Base-by-base conservation (phyloP, 352 stramenopile species). In the Pythium phragmitis region DNA sequence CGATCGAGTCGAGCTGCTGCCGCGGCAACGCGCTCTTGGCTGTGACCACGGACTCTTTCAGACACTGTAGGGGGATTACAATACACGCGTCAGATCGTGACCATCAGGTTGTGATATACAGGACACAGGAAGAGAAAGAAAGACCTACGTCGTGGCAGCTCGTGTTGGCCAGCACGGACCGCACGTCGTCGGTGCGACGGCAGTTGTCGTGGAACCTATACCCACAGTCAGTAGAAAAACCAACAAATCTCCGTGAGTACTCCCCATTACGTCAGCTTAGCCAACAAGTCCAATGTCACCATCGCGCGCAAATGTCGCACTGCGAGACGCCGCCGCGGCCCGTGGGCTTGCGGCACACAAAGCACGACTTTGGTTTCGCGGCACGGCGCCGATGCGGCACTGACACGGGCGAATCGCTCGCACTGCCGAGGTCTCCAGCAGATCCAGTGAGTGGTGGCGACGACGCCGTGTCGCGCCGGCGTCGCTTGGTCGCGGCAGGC, bases 301-400 rank as follows among this genome's bases (percentile, higher is more conserved):
- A 74, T 68, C 83, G 65, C 23, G 74, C 74, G 71, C 83, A 92
- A 58, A 77, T 87, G 64, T 92, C 83, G 72, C 83, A 92, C 65
- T 92, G 79, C 9, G 85, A 68, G 69, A 90, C 85, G 41, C 68
- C 72, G 42, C 72, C 78, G 60, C 63, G 70, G 42, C 81, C 79
- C 30, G 17, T 46, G 53, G 71, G 63, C 43, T 69, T 64, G 69
- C 67, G 57, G 72, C 83, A 92, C 54, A 92, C 80, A 63, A 90
- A 90, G 63, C 83, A 92, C 45, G 67, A 47, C 13, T 57, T 61
- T 2, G 60, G 17, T 33, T 62, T 69, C 19, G 37, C 13, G n/a
- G 34, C 17, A 26, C 50, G 58, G 43, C 45, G 39, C 12, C 51
- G 16, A 13, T 34, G 36, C n/a, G 48, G 48, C 30, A 8, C 28